These are phyloP conservation scores for Taiozyma onychis DNA, from an alignment of 1,139 yeast species.

Conservation along the genomic window DNA sequence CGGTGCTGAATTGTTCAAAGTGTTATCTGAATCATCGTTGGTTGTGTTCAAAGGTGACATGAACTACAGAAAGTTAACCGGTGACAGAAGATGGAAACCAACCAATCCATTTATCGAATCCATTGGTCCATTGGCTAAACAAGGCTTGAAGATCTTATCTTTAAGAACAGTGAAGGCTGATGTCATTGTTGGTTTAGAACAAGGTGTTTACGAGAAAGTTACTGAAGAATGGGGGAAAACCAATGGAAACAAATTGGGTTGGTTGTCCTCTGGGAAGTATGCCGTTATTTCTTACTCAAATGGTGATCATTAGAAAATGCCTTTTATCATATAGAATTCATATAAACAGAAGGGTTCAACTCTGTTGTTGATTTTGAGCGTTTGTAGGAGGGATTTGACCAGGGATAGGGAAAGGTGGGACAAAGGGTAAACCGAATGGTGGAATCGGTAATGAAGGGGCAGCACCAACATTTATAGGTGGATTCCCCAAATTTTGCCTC, in stretches of 20 bases:
- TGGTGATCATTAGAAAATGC: conserved; percentile 16
- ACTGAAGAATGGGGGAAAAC: conserved; percentile 45
- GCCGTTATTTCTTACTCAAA: conserved; percentile 70
- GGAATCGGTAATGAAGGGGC: conserved; percentile 11
- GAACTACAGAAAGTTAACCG: conserved; percentile 90
- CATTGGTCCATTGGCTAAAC: conserved; percentile 57
- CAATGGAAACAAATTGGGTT: conserved; percentile 52
- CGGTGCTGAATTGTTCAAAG: conserved; percentile 50
- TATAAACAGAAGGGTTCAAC: neutral
- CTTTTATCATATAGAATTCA: no score
- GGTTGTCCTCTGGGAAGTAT: conserved; percentile 91
- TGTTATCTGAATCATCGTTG: conserved; percentile 41
- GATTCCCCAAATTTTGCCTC: conserved; percentile 11
- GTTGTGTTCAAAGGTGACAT: conserved; percentile 92
- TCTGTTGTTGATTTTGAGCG: neutral
- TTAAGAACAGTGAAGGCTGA: conserved; percentile 96
- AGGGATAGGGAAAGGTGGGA: conserved; percentile 10
- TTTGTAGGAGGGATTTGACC: neutral
- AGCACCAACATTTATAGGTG: neutral
- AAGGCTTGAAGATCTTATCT: conserved; percentile 59
- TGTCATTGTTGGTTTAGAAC: conserved; percentile 80
- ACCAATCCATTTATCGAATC: conserved; percentile 71
- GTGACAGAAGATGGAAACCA: conserved; percentile 83
- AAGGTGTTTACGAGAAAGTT: conserved; percentile 68
- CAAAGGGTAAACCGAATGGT: conserved; percentile 10